Evolutionary conservation across 1,284 basidiomycete genomes (phyloP), one percentile per base, ranked within the genome.

Genomic region (Naganishia sp.): DNA sequence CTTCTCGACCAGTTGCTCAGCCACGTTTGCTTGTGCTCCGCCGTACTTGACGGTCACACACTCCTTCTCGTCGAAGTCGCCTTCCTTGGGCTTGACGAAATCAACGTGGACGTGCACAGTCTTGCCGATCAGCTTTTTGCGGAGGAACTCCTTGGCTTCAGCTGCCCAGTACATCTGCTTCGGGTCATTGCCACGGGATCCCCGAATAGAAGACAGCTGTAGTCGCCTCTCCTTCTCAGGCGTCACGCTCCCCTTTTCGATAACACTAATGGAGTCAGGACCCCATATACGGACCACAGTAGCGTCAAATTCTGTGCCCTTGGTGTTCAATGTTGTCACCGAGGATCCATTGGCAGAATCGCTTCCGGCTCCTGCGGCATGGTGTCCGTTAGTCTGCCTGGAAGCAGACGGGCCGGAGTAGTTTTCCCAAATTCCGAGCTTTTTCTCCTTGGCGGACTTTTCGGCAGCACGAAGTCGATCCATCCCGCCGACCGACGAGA

Each of bases 101-200:
- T 97, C 94, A 62, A 95, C 82, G 23, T 84, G 85, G 35, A 94
- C 82, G 84, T 82, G 89, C 64, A 96, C 91, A 68, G 85, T 84
- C 81, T 95, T 96, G 56, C 94, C 94, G 68, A 97, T 93, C 18
- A 97, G 82, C 71, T 87, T 89, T 80, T 92, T 94, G 62, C 94
- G 86, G 57, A 97, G 80, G 80, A 94, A 93, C 77, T 87, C 95
- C 69, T 89, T 87, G 11, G 94, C 94, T 80, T 99, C 95, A 63
- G 89, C 86, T 0, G 92, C 92, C 77, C 92, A 94, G 72, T 86
- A 90, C 0, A 90, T 88, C 77, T 94, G 89, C 75, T 90, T 93
- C 7, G 90, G 85, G 74, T 98, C 95, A 21, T 88, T 87, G 23
- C 89, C 83, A 75, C 92, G 90, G 25, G 92, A 90, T 61, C 89